Evolutionary conservation across 352 stramenopile species (phyloP), one percentile per base, ranked within the genome.

Genomic region (Bremia lactucae): DNA sequence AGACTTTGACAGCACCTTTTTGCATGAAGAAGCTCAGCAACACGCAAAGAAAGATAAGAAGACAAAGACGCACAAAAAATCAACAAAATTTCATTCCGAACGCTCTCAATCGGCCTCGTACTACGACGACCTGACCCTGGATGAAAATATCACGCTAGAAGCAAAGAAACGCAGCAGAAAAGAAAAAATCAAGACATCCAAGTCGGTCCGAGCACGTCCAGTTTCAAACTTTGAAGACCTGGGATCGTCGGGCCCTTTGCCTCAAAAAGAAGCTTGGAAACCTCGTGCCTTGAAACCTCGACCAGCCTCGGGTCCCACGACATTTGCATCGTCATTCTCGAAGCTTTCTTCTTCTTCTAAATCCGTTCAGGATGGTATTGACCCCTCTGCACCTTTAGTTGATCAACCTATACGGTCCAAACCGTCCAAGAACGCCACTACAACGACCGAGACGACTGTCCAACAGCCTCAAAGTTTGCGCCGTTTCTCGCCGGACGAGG

Each of bases 201-300:
- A 49, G 25, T 56, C 49, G 19, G 29, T 49, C 6, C 55, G 39
- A 4, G 52, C 49, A 2, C 49, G 36, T n/a, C 44, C 39, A 15
- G 8, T 42, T 20, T 18, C 50, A 11, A 49, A 29, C 22, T 64
- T 56, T 21, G 39, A 60, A 36, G 44, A 56, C 29, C 31, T 55
- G 20, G 26, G 50, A 3, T 38, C 54, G 14, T 46, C 53, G 1
- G 42, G 41, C 8, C 31, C 38, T 29, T 18, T 14, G 10, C 33
- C 42, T 15, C 42, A 51, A 22, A 15, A 24, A 13, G 40, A 16
- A 31, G 25, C 37, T 16, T 57, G 54, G 42, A 59, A 59, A 18
- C 44, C 49, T 23, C 39, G 49, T 5, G 40, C 34, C 4, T 22
- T 49, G 26, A 15, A 45, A 0, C 46, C 50, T 7, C 34, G 55